phyloP scores from a whole-genome alignment of 441 rosid genomes.

The Viola pubescens region DNA sequence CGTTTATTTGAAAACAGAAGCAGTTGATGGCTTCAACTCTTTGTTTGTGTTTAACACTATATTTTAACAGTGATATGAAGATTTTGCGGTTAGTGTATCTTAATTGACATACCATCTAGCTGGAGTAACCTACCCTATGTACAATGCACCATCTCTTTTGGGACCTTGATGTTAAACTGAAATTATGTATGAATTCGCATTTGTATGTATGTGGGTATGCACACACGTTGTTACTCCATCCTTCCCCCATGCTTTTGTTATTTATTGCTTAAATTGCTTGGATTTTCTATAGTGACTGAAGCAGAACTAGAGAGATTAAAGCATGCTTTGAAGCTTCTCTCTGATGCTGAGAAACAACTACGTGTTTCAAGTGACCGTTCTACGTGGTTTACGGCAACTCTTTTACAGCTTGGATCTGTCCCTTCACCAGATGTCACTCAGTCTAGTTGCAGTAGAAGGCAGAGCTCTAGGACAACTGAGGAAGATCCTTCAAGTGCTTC shows the following conservation, averaged over 20 bases:
- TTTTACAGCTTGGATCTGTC: constrained; percentile 86
- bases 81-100: too few relatives aligned
- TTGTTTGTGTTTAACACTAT: neutral
- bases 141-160: too few relatives aligned
- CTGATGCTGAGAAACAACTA: constrained; percentile 92
- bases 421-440: constrained; percentile 69
- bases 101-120: neutral
- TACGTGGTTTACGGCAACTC: constrained; percentile 95
- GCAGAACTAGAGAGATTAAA: constrained; percentile 77
- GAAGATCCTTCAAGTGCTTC: constrained; percentile 74
- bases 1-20: neutral
- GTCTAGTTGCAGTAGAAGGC: constrained; percentile 76
- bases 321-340: constrained; percentile 92
- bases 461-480: constrained; percentile 74
- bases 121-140: neutral
- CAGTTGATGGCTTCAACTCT: neutral
- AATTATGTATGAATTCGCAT: too few relatives aligned
- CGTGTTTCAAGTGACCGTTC: constrained; percentile 86
- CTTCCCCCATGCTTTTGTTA: neutral
- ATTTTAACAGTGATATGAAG: neutral
- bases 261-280: constrained; percentile 10
- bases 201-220: neutral
- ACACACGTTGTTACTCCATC: neutral
- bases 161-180: too few relatives aligned
- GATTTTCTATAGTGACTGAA: constrained; percentile 54